These are phyloP conservation scores for Phytophthora cryptogea DNA, from an alignment of 352 stramenopile genomes.

Conservation along the genomic window DNA sequence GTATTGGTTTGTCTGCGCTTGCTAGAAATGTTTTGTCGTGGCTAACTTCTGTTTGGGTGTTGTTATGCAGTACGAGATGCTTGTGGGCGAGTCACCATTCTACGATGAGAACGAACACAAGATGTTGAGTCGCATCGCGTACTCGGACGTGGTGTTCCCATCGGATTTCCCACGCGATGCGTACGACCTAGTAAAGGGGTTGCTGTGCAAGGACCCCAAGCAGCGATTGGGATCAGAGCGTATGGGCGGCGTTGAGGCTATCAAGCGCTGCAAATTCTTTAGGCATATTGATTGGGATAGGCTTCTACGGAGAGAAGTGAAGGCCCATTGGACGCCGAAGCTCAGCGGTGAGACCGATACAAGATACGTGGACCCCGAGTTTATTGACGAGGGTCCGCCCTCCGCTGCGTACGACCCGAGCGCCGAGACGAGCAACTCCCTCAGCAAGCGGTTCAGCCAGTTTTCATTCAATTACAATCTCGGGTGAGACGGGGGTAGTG, in stretches of 20 bases:
- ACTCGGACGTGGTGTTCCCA: conserved; percentile 77
- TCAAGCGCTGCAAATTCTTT: conserved; percentile 82
- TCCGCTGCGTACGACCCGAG: conserved; percentile 83
- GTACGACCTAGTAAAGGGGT: conserved; percentile 70
- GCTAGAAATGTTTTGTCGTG: neutral
- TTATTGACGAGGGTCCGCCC: conserved; percentile 84
- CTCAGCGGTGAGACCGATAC: conserved; percentile 87
- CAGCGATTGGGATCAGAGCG: conserved; percentile 67
- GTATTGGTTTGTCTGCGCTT: neutral
- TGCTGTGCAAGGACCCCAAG: conserved; percentile 78
- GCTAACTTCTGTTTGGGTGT: conserved; percentile 9
- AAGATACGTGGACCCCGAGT: conserved; percentile 88
- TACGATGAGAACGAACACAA: conserved; percentile 91
- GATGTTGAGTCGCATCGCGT: conserved; percentile 87
- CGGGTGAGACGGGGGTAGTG: conserved; percentile 30
- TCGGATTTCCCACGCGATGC: conserved; percentile 77
- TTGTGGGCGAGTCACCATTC: conserved; percentile 85
- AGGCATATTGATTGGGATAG: conserved; percentile 75
- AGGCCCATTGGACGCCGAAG: conserved; percentile 83
- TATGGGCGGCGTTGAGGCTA: conserved; percentile 67
- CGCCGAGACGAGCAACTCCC: conserved; percentile 56
- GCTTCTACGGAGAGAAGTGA: conserved; percentile 69
- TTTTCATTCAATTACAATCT: conserved; percentile 91
- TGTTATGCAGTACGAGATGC: conserved; percentile 83
- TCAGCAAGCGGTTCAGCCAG: conserved; percentile 89